A percentile compares a stretch with the other conserved stretches of the same genome.
Conservation (phyloP, 495 filamentous ascomycete genomes). For the Penicillium canariense region DNA sequence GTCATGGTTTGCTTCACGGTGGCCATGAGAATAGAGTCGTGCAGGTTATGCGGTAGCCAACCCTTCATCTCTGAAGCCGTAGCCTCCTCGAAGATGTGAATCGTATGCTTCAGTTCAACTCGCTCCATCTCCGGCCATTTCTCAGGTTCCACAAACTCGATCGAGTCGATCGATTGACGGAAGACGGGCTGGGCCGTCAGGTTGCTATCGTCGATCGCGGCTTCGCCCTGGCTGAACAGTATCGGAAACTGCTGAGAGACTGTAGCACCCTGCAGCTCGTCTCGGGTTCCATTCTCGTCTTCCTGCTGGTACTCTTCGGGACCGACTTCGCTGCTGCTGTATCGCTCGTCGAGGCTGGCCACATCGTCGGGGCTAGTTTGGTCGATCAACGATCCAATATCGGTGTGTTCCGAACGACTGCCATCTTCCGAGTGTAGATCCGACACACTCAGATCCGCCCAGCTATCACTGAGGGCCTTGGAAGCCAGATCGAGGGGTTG, state of each 20-base stretch:
- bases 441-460: slow-evolving; percentile 47
- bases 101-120: slow-evolving; percentile 61
- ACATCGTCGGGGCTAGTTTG: slow-evolving; percentile 47
- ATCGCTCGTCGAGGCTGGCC: slow-evolving; percentile 44
- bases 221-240: slow-evolving; percentile 33
- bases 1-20: slow-evolving; percentile 74
- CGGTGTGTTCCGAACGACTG: slow-evolving; percentile 45
- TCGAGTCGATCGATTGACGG: slow-evolving; percentile 41
- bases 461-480: slow-evolving; percentile 46
- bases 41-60: slow-evolving; percentile 28
- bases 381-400: slow-evolving; percentile 46
- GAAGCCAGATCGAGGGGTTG: slow-evolving; percentile 18
- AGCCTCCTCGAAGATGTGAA: slow-evolving; percentile 28
- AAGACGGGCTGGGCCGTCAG: slow-evolving; percentile 42
- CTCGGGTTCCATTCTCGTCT: slow-evolving; percentile 26
- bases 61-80: slow-evolving; percentile 49
- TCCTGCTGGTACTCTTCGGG: slow-evolving; percentile 19
- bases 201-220: slow-evolving; percentile 43
- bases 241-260: slow-evolving; percentile 44
- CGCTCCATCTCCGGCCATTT: slow-evolving; percentile 48
- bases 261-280: slow-evolving; percentile 30
- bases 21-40: slow-evolving; percentile 42
- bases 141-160: slow-evolving; percentile 62
- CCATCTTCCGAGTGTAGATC: slow-evolving; percentile 48
- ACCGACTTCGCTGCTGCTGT: slow-evolving; percentile 39